These are phyloP conservation scores for Oldenlandia corymbosa DNA, from an alignment of 257 asterid genomes.

Conservation along the genomic window DNA sequence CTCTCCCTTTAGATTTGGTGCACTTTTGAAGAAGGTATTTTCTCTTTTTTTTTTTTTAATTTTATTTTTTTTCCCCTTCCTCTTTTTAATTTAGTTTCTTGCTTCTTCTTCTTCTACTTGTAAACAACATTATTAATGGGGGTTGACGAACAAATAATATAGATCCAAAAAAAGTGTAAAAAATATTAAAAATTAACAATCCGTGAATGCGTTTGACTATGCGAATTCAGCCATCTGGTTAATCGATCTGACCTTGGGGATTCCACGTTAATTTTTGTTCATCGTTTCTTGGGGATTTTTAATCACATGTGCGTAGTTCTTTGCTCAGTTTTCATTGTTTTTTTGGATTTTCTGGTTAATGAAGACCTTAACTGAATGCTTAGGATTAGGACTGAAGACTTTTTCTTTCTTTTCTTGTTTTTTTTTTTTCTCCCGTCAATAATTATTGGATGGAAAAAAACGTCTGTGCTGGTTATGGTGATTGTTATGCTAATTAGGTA, in stretches of 20 bases:
- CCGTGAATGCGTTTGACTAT: conserved; percentile 15
- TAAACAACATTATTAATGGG: conserved; percentile 4
- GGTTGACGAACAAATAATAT: conserved; percentile 8
- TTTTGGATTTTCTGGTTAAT: not conserved
- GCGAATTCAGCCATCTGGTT: conserved; percentile 4
- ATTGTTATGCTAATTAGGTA: not conserved
- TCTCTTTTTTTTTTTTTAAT: not conserved
- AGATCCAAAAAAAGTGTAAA: conserved; percentile 9
- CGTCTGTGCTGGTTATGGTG: conserved; percentile 8
- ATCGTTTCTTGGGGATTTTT: not conserved
- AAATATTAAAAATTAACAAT: conserved; percentile 7
- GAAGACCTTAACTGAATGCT: not conserved
- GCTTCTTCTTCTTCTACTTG: conserved; percentile 1
- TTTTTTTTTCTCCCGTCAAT: no score
- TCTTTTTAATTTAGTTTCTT: conserved; percentile 15
- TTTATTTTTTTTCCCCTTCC: not conserved
- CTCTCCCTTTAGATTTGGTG: conserved; percentile 51
- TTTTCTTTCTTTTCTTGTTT: not conserved
- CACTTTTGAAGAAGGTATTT: conserved; percentile 45
- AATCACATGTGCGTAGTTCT: not conserved
- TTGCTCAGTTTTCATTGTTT: not conserved
- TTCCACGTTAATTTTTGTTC: conserved; percentile 7
- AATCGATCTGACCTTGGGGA: conserved; percentile 18
- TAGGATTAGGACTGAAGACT: not conserved
- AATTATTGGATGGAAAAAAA: not conserved